Conservation (phyloP, 306 rosid genomes). For the Elaeagnus macrophylla region DNA sequence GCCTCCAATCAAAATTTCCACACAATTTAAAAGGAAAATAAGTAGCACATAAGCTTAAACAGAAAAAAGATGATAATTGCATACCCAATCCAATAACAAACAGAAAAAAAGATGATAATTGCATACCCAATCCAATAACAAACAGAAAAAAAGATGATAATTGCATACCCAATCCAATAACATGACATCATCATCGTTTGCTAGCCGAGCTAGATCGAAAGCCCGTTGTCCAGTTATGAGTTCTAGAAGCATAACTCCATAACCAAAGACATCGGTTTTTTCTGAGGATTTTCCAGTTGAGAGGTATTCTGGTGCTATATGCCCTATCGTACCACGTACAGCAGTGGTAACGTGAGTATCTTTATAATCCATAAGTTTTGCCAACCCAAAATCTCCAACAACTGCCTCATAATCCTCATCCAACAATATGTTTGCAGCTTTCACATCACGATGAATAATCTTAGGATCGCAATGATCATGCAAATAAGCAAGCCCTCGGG, state of each 20-base stretch:
- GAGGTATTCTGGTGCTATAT: conserved; percentile 88
- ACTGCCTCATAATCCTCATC: conserved; percentile 93
- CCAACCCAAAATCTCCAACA: conserved; percentile 90
- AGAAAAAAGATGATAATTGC: conserved; percentile 10
- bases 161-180: conserved; percentile 85
- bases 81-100: conserved; percentile 96
- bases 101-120: too few relatives aligned
- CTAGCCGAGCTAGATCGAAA: conserved; percentile 92
- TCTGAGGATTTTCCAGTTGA: conserved; percentile 93
- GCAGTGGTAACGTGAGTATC: conserved; percentile 94
- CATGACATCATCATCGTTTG: conserved; percentile 76
- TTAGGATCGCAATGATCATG: conserved; percentile 96
- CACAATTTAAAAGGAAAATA: too few relatives aligned
- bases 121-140: conserved; percentile 93
- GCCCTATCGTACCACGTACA: conserved; percentile 90
- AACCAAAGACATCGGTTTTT: conserved; percentile 92
- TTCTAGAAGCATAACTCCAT: conserved; percentile 98
- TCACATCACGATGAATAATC: conserved; percentile 92
- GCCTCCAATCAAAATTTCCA: too few relatives aligned
- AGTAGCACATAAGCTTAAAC: not conserved
- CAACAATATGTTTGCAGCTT: conserved; percentile 88
- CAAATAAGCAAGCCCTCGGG: conserved; percentile 87
- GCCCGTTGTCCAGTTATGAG: conserved; percentile 94
- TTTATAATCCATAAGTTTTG: conserved; percentile 87
- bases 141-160: not conserved